Evolutionary conservation across 2,329 filamentous ascomycete species (phyloP).

Genomic region (Ophiostoma novo-ulmi): DNA sequence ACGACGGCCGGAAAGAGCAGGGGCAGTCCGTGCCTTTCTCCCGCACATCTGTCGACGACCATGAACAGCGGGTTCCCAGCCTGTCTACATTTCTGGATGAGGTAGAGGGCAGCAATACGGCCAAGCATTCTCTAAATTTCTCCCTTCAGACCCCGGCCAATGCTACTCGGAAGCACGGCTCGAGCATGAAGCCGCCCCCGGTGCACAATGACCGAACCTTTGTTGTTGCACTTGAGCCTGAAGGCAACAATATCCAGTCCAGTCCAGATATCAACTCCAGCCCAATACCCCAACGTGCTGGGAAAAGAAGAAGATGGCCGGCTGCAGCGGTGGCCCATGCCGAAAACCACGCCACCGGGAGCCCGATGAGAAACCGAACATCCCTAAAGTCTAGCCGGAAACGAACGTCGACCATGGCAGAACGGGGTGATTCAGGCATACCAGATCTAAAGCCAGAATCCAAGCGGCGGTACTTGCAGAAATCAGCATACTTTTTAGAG

Average conservation of each 20-base stretch:
- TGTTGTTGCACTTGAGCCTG: constrained; percentile 1
- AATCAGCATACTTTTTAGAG: constrained; percentile 18
- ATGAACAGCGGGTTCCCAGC: constrained; percentile 21
- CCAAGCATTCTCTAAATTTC: not conserved
- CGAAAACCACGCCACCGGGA: not conserved
- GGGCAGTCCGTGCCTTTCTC: not conserved
- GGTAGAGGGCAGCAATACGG: not conserved
- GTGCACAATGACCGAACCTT: constrained; percentile 12
- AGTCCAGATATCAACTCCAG: constrained; percentile 15
- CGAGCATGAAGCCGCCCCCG: constrained; percentile 20
- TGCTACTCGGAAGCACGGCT: not conserved
- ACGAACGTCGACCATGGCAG: not conserved
- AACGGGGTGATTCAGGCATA: not conserved
- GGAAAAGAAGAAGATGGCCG: not conserved
- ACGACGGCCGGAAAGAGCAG: not conserved
- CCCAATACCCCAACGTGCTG: constrained; percentile 6
- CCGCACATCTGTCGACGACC: not conserved
- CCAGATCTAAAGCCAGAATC: not conserved
- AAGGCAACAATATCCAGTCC: not conserved
- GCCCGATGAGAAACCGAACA: not conserved
- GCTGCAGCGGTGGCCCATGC: not conserved
- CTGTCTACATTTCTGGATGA: constrained; percentile 22
- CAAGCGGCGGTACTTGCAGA: constrained; percentile 6
- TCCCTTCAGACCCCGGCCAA: constrained; percentile 16
- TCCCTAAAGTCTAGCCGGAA: not conserved